Base-by-base conservation (phyloP, 2,329 filamentous ascomycete species). In the Cercospora sp. region DNA sequence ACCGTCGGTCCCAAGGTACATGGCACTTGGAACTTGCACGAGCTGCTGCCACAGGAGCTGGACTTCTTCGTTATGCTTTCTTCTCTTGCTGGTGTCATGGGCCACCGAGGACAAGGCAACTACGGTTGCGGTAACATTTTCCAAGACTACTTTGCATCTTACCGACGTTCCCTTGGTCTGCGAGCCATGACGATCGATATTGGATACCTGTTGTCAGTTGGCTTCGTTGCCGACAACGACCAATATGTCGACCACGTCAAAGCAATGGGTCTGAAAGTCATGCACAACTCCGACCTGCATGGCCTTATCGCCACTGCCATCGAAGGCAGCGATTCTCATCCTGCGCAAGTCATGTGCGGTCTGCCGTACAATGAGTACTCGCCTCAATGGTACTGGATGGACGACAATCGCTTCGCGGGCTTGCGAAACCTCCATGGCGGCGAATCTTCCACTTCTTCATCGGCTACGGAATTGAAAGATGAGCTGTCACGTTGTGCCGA, bases 101-200 rank as follows among this genome's bases (percentile, higher is more conserved):
- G 76, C 9, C 67, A 72, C 39, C 60, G 55, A 20, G 70, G 70
- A 3, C 87, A 89, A 69, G 82, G 48, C n/a, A 74, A 74, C 62
- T 76, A 76, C 66, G 68, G 67, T 1, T 61, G 63, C 4, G 86
- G 84, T 0, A 88, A 75, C 60, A 70, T 70, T n/a, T 78, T 72
- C 67, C 71, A 74, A 16, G 74, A 76, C 57, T 66, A 70, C 4
- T 66, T 79, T 33, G 71, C 73, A 0, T 51, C 51, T 0, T 77
- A 77, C 36, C 72, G 79, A 2, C 70, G 58, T 0, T n/a, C 18
- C 2, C 72, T 65, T 1, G 76, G 77, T 1, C 66, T 77, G 1
- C 60, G 63, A 7, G 75, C 73, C 5, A 66, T 66, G 26, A 70
- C 72, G 0, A 69, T 80, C 28, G 74, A 79, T 55, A 66, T 80